Evolutionary conservation across 1,139 yeast species (phyloP), one percentile per base, ranked within the genome.

Genomic region (Yarrowia galli): DNA sequence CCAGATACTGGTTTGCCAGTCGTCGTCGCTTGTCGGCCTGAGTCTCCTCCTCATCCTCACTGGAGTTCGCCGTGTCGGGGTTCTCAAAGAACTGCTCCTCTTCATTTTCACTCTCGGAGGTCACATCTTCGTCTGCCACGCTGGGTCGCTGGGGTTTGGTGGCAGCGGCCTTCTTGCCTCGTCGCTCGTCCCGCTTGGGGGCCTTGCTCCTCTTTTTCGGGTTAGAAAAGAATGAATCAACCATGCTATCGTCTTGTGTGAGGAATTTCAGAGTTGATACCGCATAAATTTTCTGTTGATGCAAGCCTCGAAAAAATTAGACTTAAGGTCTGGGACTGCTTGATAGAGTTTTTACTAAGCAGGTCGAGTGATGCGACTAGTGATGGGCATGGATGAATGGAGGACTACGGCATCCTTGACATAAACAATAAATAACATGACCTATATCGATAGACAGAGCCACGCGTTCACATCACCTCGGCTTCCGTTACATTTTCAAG

Each of bases 11-110:
- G 77, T 92, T 92, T 23, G 99, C 99, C 71, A 95, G 82, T 75
- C 98, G 83, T 79, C 98, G 86, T 79, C 99, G 86, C 78, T 92
- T 93, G 75, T 95, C 99, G 0, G 97, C 96, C 23, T 93, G 96
- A 67, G 86, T 87, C 77, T 95, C 99, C 36, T 83, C 84, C 81
- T 82, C 76, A 5, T 71, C 74, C 20, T 72, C 75, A 20, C 68
- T 69, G 49, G 75, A 78, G 23, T 65, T 53, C 20, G 66, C 69
- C n/a, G 71, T 72, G 38, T 69, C 70, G 6, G 40, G 32, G 51
- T 42, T 43, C 64, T 20, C 70, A 71, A 36, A 67, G 69, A 22
- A 56, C 38, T 69, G 72, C 35, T 70, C 74, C 22, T 69, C 67
- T 43, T 49, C 69, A 28, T 65, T 28, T 22, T 68, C 73, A 67